These are phyloP conservation scores for Fusarium compactum DNA, from an alignment of 2,329 filamentous ascomycete species.

Conservation along the genomic window DNA sequence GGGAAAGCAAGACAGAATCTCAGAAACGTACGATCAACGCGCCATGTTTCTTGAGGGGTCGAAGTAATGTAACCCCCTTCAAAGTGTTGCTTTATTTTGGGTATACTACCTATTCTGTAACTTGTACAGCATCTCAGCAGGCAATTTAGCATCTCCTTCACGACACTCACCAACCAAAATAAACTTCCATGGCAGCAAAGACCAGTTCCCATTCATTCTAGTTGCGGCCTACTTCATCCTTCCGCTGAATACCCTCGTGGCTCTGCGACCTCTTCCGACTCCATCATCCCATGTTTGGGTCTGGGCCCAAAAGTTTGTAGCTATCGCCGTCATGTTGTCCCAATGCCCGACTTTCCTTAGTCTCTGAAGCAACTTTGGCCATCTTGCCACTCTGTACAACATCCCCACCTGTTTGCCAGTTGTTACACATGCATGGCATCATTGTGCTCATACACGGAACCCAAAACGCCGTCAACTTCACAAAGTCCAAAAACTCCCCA, in stretches of 20 bases:
- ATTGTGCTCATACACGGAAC: slow-evolving; percentile 34
- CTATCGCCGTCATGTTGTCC: neutral
- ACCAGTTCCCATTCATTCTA: slow-evolving; percentile 40
- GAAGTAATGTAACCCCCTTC: neutral
- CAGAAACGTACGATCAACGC: neutral
- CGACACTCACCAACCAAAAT: neutral
- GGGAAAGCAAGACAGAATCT: neutral
- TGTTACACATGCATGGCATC: slow-evolving; percentile 35
- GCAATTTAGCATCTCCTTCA: neutral
- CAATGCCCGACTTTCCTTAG: neutral
- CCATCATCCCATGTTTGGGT: neutral
- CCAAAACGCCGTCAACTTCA: slow-evolving; percentile 29
- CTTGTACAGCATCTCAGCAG: neutral
- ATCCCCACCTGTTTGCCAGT: slow-evolving; percentile 7
- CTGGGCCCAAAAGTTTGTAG: neutral
- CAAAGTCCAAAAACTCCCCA: slow-evolving; percentile 33
- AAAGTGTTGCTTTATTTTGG: neutral
- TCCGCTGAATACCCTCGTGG: slow-evolving; percentile 3
- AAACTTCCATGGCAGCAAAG: slow-evolving; percentile 4
- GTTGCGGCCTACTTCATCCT: slow-evolving; percentile 23
- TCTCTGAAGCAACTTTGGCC: neutral
- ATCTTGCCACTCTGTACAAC: slow-evolving; percentile 1
- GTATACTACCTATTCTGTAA: neutral
- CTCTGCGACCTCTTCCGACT: neutral
- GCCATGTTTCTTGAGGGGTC: neutral